Base-by-base conservation (phyloP, 164 flowering plant species). In the Malania oleifera region DNA sequence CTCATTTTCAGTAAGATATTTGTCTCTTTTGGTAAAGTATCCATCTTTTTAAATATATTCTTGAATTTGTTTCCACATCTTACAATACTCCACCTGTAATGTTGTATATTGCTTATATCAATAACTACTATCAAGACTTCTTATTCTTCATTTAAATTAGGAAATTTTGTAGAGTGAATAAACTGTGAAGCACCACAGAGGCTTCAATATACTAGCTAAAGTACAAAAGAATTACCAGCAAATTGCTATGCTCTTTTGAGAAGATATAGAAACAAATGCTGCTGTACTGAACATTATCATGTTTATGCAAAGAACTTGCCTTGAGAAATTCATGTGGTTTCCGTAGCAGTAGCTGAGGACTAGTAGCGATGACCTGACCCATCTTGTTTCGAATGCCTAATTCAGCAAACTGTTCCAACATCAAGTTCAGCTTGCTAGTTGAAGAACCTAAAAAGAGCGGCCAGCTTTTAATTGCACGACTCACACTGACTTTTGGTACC, bases 371-470 rank as follows among this genome's bases (percentile, higher is more conserved):
- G 57, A 85, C 80, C 67, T 64, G 71, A 35, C 87, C 90, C 63
- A 89, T 87, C 73, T 82, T 78, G 61, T 67, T 68, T 62, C 56
- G 61, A 34, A 89, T 72, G 52, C 82, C 89, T 27, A 85, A 38
- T 37, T 73, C 80, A 34, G 54, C 71, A 58, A 89, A 70, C 43
- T 71, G 68, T 27, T 81, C 81, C 57, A 87, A 75, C 83, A 82
- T 78, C 67, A 71, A 38, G 68, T 78, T 81, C 62, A 92, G 62
- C 72, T 80, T 85, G 69, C 73, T 71, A 39, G 80, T 79, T 52
- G 96, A 87, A 63, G 86, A 85, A 53, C 98, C 98, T 62, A 92
- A 66, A 40, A 89, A 26, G 61, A 60, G 77, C 37, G 98, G 98
- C 87, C 86, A 85, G 61, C 82, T 82, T 65, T 60, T 82, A 40